Evolutionary conservation across 192 early-diverging fungal species (phyloP).

Genomic region (Coemansia sp.): DNA sequence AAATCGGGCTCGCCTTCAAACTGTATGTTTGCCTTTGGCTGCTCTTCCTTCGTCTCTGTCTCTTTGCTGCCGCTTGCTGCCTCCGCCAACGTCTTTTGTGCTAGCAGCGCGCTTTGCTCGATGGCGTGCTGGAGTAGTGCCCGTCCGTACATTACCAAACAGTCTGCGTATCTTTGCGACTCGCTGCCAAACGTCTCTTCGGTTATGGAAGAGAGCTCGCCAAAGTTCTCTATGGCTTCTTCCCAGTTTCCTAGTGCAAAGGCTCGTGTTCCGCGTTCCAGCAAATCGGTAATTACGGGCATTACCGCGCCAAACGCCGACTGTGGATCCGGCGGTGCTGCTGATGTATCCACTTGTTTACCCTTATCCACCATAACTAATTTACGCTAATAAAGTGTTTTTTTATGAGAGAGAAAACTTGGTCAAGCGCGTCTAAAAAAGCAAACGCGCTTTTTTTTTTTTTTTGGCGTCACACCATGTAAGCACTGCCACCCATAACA

Average conservation of each 20-base stretch:
- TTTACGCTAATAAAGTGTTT: background rate
- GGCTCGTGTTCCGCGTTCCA: slow-evolving; percentile 65
- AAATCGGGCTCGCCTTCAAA: slow-evolving; percentile 68
- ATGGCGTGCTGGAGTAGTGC: slow-evolving; percentile 73
- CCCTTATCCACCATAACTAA: slow-evolving; percentile 32
- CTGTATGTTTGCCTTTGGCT: slow-evolving; percentile 55
- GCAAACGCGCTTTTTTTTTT: too few relatives aligned
- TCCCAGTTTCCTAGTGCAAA: slow-evolving; percentile 65
- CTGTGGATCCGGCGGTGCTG: slow-evolving; percentile 4
- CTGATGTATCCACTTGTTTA: slow-evolving; percentile 32
- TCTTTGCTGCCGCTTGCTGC: slow-evolving; percentile 27
- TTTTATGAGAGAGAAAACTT: background rate
- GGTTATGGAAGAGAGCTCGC: slow-evolving; percentile 64
- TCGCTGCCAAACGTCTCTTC: slow-evolving; percentile 61
- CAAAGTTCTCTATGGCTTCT: slow-evolving; percentile 62
- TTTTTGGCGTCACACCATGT: too few relatives aligned
- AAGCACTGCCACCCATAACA: too few relatives aligned
- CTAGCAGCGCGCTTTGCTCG: slow-evolving; percentile 72
- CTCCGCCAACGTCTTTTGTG: slow-evolving; percentile 55
- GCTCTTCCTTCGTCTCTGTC: slow-evolving; percentile 16
- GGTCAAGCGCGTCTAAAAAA: background rate
- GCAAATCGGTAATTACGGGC: slow-evolving; percentile 53
- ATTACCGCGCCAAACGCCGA: slow-evolving; percentile 28
- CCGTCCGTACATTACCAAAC: slow-evolving; percentile 69
- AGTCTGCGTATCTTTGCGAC: slow-evolving; percentile 67